Base-by-base conservation (phyloP, 305 asterid genomes). In the Solanum hybrid region DNA sequence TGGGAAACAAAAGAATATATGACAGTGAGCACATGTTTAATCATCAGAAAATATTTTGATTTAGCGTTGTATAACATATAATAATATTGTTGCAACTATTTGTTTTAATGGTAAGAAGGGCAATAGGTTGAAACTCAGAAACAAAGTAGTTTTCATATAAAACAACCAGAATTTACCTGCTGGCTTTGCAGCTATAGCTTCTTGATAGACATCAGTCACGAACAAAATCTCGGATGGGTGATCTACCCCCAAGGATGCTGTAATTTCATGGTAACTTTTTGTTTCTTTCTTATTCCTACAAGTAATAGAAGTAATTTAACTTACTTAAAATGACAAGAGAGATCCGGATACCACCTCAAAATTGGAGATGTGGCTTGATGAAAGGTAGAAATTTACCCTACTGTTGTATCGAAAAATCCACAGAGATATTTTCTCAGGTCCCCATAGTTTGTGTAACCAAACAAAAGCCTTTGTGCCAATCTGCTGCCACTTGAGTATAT, bases 401-500 rank as follows among this genome's bases (percentile, higher is more conserved):
- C 93, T 20, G 96, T 92, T 56, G 99, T 96, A 76, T 97, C 99
- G 12, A 96, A 97, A 91, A 93, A 98, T 75, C 99, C 99, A 51
- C 91, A 92, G 92, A 98, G 92, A 90, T 93, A 94, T 86, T 95
- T 98, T 80, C 99, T 91, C 87, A 98, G 95, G 93, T 96, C 99
- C 46, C 99, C 99, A 27, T 92, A 90, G 37, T 90, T 93, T 8
- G 98, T 95, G 91, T 96, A 91, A 60, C 99, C 98, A 88, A 95
- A 96, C 89, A 96, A 84, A 86, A 95, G 98, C 93, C 98, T 94
- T 88, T 98, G 99, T 27, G 99, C 99, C 93, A 98, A 93, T 92
- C 99, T 93, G 94, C 99, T 96, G 17, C 99, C 99, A 42, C 99
- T 97, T 37, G 99, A 97, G 93, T 96, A 97, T 92, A 98, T 96